Evolutionary conservation across 805 yeast species (phyloP).

Genomic region (Nakazawaea pomicola): DNA sequence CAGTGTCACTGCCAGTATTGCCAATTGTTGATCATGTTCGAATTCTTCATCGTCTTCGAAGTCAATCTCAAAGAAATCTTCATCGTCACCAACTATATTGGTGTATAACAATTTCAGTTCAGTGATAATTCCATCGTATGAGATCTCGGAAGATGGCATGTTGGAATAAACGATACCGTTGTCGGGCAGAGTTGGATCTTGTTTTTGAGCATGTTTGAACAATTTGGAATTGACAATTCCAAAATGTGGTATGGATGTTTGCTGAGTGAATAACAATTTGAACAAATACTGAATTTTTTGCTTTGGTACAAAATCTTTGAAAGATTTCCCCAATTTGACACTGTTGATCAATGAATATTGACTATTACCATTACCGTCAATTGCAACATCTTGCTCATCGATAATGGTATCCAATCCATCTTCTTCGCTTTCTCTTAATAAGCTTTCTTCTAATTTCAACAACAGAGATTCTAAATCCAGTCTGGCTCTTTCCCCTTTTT

Average conservation of each 20-base stretch:
- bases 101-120: slow-evolving; percentile 74
- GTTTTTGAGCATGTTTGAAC: slow-evolving; percentile 29
- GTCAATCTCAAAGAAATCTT: slow-evolving; percentile 94
- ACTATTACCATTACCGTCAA: slow-evolving; percentile 56
- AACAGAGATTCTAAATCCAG: slow-evolving; percentile 78
- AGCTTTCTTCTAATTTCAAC: slow-evolving; percentile 70
- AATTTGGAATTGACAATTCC: slow-evolving; percentile 42
- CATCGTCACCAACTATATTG: slow-evolving; percentile 84
- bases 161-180: slow-evolving; percentile 42
- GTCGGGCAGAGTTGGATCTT: slow-evolving; percentile 38
- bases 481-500: slow-evolving; percentile 64
- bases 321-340: slow-evolving; percentile 78
- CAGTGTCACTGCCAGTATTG: slow-evolving; percentile 5
- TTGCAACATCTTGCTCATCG: slow-evolving; percentile 42
- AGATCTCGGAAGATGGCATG: slow-evolving; percentile 80
- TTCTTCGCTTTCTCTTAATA: slow-evolving; percentile 72
- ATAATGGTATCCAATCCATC: slow-evolving; percentile 48
- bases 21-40: slow-evolving; percentile 8
- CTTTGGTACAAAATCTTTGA: slow-evolving; percentile 79
- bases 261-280: slow-evolving; percentile 59
- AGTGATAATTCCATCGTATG: slow-evolving; percentile 86
- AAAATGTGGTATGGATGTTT: slow-evolving; percentile 50
- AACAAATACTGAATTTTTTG: slow-evolving; percentile 59
- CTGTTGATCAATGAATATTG: slow-evolving; percentile 71
- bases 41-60: slow-evolving; percentile 87